Conservation (phyloP, 495 filamentous ascomycete genomes). For the Trichoderma gamsii region DNA sequence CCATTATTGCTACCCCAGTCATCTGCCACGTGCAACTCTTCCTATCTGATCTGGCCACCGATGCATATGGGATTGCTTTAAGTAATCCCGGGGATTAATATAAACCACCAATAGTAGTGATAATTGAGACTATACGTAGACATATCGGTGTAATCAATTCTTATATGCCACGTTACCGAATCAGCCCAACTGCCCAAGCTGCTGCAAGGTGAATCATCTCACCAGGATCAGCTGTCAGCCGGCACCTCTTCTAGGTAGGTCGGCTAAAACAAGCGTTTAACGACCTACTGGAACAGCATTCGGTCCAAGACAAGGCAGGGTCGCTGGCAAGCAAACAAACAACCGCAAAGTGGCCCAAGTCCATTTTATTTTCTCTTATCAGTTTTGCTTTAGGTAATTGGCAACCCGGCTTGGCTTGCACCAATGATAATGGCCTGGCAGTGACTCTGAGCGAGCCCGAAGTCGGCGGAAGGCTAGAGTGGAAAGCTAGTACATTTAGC, state of each 20-base stretch:
- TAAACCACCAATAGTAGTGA: too few species aligned
- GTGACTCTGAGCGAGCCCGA: conserved; percentile 11
- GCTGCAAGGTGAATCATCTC: background rate
- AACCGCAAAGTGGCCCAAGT: conserved; percentile 5
- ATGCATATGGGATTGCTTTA: background rate
- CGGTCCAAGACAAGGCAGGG: background rate
- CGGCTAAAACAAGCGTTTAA: background rate
- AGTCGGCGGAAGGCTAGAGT: background rate
- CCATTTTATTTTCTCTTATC: background rate
- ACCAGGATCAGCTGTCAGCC: background rate
- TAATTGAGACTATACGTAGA: background rate
- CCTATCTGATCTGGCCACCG: background rate
- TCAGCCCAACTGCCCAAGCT: background rate
- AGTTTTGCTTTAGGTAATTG: conserved; percentile 14
- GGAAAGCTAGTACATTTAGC: conserved; percentile 13
- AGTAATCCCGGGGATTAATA: too few species aligned
- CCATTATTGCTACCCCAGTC: too few species aligned
- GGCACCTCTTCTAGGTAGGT: conserved; percentile 6
- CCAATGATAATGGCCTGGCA: background rate
- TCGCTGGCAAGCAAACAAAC: background rate
- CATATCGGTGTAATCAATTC: background rate
- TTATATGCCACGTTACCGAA: conserved; percentile 4
- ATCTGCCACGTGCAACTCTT: background rate
- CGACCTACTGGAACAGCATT: background rate
- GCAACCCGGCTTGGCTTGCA: background rate